Evolutionary conservation across 192 early-diverging fungal species (phyloP).

Genomic region (Coemansia sp.): DNA sequence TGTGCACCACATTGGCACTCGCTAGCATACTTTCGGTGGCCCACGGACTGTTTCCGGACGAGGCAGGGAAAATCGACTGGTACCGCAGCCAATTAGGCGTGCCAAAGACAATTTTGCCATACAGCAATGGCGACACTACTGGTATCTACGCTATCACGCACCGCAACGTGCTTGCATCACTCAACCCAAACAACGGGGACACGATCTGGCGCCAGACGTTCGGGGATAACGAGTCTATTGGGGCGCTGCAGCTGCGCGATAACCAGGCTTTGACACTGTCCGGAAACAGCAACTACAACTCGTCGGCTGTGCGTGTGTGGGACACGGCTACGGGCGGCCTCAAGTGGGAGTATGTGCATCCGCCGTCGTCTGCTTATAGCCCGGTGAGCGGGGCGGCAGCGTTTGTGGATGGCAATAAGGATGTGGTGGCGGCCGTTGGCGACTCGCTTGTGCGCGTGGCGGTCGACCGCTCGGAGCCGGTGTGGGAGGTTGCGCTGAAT

Average conservation of each 20-base stretch:
- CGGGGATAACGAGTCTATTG: slow-evolving; percentile 59
- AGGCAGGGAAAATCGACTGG: slow-evolving; percentile 55
- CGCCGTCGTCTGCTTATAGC: slow-evolving; percentile 22
- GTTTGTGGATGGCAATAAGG: slow-evolving; percentile 42
- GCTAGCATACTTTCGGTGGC: slow-evolving; percentile 16
- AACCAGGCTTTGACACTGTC: slow-evolving; percentile 37
- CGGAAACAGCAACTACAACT: slow-evolving; percentile 4
- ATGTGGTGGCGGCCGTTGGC: slow-evolving; percentile 45
- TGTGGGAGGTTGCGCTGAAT: slow-evolving; percentile 43
- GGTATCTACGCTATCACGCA: slow-evolving; percentile 64
- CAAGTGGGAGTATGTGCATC: slow-evolving; percentile 22
- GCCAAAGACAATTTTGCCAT: slow-evolving; percentile 24
- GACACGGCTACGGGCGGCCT: slow-evolving; percentile 19
- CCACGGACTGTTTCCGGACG: slow-evolving; percentile 47
- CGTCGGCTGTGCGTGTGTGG: slow-evolving; percentile 56
- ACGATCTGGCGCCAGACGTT: slow-evolving; percentile 79
- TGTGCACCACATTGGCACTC: slow-evolving; percentile 19
- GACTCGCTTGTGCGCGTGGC: slow-evolving; percentile 37
- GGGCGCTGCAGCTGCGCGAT: slow-evolving; percentile 47
- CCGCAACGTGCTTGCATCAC: slow-evolving; percentile 70
- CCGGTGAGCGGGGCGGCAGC: slow-evolving; percentile 41
- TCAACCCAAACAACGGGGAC: slow-evolving; percentile 67
- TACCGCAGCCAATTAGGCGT: slow-evolving; percentile 45
- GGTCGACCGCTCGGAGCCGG: slow-evolving; percentile 12
- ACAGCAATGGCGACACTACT: slow-evolving; percentile 33